Base-by-base conservation (phyloP, 176 grass and related monocot species). In the Raddia distichophylla region DNA sequence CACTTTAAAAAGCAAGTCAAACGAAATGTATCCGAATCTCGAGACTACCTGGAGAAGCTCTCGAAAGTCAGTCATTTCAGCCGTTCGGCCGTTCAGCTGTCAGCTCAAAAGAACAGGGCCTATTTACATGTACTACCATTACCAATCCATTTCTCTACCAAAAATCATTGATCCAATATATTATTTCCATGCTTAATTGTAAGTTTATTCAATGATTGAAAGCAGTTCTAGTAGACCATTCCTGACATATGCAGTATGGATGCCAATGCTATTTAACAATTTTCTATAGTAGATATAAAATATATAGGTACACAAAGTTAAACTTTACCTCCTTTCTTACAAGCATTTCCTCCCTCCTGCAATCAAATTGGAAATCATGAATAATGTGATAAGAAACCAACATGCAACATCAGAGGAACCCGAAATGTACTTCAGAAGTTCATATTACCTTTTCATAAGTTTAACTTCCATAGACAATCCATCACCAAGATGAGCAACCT, bases 401-500 rank as follows among this genome's bases (percentile, higher is more conserved):
- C 4, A 44, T 82, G 20, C 59, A 82, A 74, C 37, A 5, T 40
- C 4, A 40, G 37, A 69, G 80, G 18, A 17, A 86, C 80, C 18
- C 18, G 53, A 83, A 84, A 60, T 54, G 32, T 63, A 51, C n/a
- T 27, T 46, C 67, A 84, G 32, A 58, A 51, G 15, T 27, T 46
- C 67, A 84, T n/a, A 58, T 83, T 93, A 95, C 96, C 89, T 95
- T 89, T 93, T 95, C 88, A 98, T 81, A 72, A 95, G 82, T 56
- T 94, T 94, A 76, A 90, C 93, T 76, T 98, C 96, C 89, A 98
- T 86, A 86, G 96, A 98, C 79, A 90, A 79, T 51, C 96, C 93
- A 94, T 98, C 87, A 61, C 96, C 93, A 66, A 93, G 87, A 82
- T 85, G 91, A 75, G 93, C 90, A 80, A 98, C 91, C 96, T 98